Evolutionary conservation across 2,329 filamentous ascomycete genomes (phyloP).

Genomic region (Thelonectria blattea): DNA sequence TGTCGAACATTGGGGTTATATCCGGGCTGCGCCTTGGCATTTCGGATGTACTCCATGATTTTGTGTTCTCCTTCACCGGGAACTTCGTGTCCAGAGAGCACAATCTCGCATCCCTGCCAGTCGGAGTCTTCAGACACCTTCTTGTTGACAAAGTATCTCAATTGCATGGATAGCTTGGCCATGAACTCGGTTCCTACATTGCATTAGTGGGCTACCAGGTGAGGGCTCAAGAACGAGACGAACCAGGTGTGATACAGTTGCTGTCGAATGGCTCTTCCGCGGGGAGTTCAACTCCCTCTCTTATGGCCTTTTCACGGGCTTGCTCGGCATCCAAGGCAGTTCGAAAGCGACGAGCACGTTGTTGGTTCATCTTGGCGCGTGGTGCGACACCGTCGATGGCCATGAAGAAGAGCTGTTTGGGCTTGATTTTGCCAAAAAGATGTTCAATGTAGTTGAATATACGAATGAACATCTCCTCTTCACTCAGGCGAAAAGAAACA

Average conservation of each 20-base stretch:
- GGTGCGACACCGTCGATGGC: conserved; percentile 97
- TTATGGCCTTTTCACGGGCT: conserved; percentile 89
- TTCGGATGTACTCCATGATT: conserved; percentile 99
- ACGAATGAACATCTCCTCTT: conserved; percentile 99
- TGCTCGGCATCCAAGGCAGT: conserved; percentile 90
- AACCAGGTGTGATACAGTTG: conserved; percentile 96
- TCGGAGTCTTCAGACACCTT: conserved; percentile 96
- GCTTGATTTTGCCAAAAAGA: conserved; percentile 97
- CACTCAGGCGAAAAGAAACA: conserved; percentile 87
- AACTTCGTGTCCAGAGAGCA: conserved; percentile 96
- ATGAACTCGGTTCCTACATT: conserved; percentile 82
- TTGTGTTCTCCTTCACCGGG: conserved; percentile 99
- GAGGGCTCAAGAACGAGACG: conserved; percentile 2
- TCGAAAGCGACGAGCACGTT: conserved; percentile 91
- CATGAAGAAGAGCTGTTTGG: conserved; percentile 99
- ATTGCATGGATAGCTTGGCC: conserved; percentile 90
- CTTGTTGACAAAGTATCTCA: conserved; percentile 99
- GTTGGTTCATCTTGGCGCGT: conserved; percentile 99
- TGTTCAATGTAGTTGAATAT: conserved; percentile 99
- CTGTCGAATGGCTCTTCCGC: conserved; percentile 97
- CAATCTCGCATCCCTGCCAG: conserved; percentile 96
- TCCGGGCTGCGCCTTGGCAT: conserved; percentile 91
- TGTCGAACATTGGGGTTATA: conserved; percentile 95
- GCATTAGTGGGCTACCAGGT: conserved; percentile 18
- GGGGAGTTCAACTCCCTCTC: conserved; percentile 88